phyloP scores from a whole-genome alignment of 345 rosid genomes.

The Eucalyptus pauciflora region DNA sequence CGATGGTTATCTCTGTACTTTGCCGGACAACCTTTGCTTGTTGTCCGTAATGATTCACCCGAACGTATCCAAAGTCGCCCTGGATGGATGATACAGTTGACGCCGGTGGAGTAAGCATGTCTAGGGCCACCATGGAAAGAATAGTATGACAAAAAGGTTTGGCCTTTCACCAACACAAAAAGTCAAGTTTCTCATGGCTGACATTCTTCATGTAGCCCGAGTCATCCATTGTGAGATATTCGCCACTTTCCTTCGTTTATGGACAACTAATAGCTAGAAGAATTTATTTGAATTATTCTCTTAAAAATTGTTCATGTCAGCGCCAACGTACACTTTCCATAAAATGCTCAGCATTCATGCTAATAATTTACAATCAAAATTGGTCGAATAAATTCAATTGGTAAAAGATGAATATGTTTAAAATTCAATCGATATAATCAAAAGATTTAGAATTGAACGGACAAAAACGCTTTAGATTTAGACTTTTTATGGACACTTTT shows the following conservation, averaged over 20 bases:
- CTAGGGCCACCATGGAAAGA: background rate
- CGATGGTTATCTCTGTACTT: background rate
- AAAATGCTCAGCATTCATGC: rapidly evolving
- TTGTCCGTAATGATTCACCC: background rate
- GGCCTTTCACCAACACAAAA: background rate
- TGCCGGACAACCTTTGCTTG: background rate
- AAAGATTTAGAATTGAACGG: rapidly evolving
- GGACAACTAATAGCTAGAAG: background rate
- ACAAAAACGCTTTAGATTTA: rapidly evolving
- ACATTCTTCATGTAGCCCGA: background rate
- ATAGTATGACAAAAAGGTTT: background rate
- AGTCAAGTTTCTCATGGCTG: background rate
- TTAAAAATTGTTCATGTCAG: rapidly evolving
- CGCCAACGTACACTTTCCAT: rapidly evolving
- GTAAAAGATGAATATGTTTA: rapidly evolving
- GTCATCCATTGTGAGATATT: background rate
- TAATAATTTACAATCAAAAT: rapidly evolving
- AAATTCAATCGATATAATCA: rapidly evolving
- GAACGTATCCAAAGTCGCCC: background rate
- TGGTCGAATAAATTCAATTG: rapidly evolving
- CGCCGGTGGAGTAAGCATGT: background rate
- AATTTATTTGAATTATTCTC: background rate
- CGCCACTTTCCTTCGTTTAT: background rate
- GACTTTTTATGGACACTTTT: no score
- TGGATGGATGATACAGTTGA: background rate